These are phyloP conservation scores for Oryza officinalis DNA, from an alignment of 176 grass and related monocot genomes.

Conservation along the genomic window DNA sequence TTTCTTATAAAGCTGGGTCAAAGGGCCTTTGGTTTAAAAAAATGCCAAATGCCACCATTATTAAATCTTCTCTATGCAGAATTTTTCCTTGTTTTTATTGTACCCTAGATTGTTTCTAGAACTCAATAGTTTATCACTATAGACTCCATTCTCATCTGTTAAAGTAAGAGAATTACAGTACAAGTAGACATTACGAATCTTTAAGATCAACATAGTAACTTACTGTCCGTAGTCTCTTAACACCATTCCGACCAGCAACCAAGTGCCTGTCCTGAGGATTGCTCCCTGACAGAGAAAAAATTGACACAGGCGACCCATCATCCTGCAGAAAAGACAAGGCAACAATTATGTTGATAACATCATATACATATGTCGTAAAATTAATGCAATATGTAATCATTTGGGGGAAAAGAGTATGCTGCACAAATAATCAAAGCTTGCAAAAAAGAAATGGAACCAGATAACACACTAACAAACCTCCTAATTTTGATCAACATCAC, in stretches of 20 bases:
- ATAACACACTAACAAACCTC: background rate
- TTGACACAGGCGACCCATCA: conserved; percentile 87
- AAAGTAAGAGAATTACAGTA: background rate
- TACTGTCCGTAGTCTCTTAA: conserved; percentile 92
- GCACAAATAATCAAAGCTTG: conserved; percentile 23
- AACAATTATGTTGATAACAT: conserved; percentile 6
- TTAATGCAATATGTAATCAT: background rate
- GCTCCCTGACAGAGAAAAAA: conserved; percentile 92
- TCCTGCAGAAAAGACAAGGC: conserved; percentile 65
- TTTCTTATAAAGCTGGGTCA: background rate
- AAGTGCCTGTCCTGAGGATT: conserved; percentile 89
- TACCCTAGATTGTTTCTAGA: background rate
- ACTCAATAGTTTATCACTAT: background rate
- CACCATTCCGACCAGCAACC: conserved; percentile 91
- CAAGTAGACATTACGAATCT: conserved; percentile 17
- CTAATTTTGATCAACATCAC: background rate
- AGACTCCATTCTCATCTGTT: background rate
- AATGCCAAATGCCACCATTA: background rate
- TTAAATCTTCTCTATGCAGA: background rate
- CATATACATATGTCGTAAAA: conserved; percentile 27
- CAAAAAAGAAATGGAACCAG: background rate
- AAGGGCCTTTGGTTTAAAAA: background rate
- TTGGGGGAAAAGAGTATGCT: background rate
- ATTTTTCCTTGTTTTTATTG: background rate
- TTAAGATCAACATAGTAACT: conserved; percentile 23